Percentiles rank a stretch among this genome's conserved stretches.
Evolutionary conservation across 108 stramenopile species (phyloP).

Genomic region (Mediolabrus comicus): DNA sequence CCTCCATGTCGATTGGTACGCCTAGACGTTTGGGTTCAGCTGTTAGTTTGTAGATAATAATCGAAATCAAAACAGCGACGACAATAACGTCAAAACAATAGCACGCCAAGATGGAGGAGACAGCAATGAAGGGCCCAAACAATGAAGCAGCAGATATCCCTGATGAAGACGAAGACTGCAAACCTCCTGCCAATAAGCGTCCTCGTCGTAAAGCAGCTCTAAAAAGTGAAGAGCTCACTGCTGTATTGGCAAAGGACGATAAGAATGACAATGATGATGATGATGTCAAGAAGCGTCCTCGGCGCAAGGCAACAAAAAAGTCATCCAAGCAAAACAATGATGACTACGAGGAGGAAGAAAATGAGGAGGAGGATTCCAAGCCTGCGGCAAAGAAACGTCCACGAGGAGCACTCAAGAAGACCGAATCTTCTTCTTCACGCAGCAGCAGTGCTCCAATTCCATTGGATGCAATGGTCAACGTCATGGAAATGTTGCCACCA

Average conservation of each 20-base stretch:
- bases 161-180: neutral
- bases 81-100: too few relatives aligned
- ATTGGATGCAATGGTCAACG: constrained; percentile 4
- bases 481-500: constrained; percentile 6
- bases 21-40: too few relatives aligned
- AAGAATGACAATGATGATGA: neutral
- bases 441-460: neutral
- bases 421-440: too few relatives aligned
- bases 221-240: neutral
- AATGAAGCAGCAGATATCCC: neutral
- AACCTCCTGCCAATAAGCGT: neutral
- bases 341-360: neutral
- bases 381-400: neutral
- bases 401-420: too few relatives aligned
- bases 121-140: neutral
- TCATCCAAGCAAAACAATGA: too few relatives aligned
- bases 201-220: neutral
- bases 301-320: too few relatives aligned
- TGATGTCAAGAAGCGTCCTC: neutral
- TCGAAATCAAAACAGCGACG: too few relatives aligned
- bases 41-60: too few relatives aligned
- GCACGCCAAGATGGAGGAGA: neutral
- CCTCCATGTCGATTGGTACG: too few relatives aligned
- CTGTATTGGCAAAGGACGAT: neutral
- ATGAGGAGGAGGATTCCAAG: neutral